phyloP scores from a whole-genome alignment of 306 rosid genomes.

The Vachellia collinsii region DNA sequence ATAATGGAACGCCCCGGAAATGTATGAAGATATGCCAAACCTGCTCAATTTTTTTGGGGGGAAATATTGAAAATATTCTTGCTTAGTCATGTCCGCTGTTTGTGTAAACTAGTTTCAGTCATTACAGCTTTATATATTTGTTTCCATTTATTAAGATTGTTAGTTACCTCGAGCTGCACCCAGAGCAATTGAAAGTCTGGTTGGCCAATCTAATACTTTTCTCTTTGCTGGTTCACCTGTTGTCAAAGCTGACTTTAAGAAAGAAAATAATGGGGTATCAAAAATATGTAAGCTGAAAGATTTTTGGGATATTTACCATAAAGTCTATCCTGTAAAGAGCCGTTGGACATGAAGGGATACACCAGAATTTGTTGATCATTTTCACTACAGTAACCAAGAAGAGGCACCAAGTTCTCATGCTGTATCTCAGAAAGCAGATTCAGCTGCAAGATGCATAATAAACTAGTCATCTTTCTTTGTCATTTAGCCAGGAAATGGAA shows the following conservation, averaged over 20 bases:
- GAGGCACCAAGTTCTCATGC: constrained; percentile 91
- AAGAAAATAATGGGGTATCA: constrained; percentile 1
- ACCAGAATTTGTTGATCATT: constrained; percentile 88
- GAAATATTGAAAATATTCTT: neutral
- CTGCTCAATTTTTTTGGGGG: constrained; percentile 35
- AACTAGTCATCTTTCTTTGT: constrained; percentile 34
- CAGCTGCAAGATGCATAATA: constrained; percentile 60
- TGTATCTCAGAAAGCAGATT: constrained; percentile 77
- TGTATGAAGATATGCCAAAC: constrained; percentile 84
- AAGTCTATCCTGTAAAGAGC: constrained; percentile 87
- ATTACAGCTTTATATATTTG: neutral
- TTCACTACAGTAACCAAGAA: constrained; percentile 85
- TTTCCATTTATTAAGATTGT: neutral
- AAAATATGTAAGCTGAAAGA: constrained; percentile 32
- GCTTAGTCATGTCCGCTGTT: neutral
- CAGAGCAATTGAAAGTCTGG: constrained; percentile 86
- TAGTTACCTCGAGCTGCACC: constrained; percentile 97
- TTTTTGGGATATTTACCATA: constrained; percentile 61
- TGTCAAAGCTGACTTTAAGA: constrained; percentile 37
- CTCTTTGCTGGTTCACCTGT: constrained; percentile 87
- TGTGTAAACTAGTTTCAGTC: neutral
- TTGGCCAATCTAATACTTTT: constrained; percentile 89
- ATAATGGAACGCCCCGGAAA: constrained; percentile 70
- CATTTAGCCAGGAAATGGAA: neutral
- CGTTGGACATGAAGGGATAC: constrained; percentile 91